These are phyloP conservation scores for Brassica hybrid DNA, from an alignment of 441 rosid genomes.

Conservation along the genomic window DNA sequence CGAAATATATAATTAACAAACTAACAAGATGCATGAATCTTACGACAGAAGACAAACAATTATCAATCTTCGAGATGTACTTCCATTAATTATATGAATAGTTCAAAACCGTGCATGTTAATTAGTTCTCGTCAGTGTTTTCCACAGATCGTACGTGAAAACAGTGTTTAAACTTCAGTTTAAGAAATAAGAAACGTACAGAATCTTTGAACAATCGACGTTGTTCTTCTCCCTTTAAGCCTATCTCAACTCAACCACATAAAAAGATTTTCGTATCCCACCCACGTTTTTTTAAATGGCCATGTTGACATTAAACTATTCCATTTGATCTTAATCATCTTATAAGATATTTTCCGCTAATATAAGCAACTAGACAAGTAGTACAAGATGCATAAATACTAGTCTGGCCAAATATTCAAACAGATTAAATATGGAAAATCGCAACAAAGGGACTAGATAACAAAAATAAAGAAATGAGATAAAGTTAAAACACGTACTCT, in stretches of 20 bases:
- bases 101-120: slow-evolving; percentile 31
- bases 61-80: slow-evolving; percentile 33
- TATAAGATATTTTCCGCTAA: slow-evolving; percentile 12
- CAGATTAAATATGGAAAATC: not conserved
- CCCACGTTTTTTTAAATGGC: slow-evolving; percentile 23
- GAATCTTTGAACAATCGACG: slow-evolving; percentile 31
- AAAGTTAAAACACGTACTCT: slow-evolving; percentile 11
- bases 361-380: not conserved
- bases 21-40: slow-evolving; percentile 38
- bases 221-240: slow-evolving; percentile 32
- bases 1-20: too few relatives aligned
- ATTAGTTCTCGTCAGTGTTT: slow-evolving; percentile 15
- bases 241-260: slow-evolving; percentile 30
- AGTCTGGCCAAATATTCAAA: not conserved
- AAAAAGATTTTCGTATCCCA: slow-evolving; percentile 26
- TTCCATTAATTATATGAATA: slow-evolving; percentile 20
- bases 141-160: slow-evolving; percentile 22
- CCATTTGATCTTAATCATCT: not conserved
- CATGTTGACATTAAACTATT: slow-evolving; percentile 38
- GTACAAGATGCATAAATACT: not conserved
- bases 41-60: slow-evolving; percentile 29
- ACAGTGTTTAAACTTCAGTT: slow-evolving; percentile 16
- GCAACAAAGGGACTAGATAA: slow-evolving; percentile 1
- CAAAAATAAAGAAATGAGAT: not conserved
- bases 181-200: slow-evolving; percentile 15